Base-by-base conservation (phyloP, 768 basidiomycete genomes). In the Kwoniella europaea region DNA sequence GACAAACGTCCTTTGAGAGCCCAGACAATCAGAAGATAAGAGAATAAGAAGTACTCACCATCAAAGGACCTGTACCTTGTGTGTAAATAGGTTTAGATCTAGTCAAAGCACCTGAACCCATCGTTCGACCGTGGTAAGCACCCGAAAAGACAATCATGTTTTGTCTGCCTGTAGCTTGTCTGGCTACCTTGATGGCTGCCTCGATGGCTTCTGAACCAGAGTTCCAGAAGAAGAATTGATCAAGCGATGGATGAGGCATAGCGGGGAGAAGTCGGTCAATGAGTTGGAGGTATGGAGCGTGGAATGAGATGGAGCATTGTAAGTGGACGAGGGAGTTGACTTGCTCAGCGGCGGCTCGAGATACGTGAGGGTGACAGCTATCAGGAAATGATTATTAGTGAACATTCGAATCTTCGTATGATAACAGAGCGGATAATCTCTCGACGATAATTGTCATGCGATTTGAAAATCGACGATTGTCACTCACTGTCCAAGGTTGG, bases 191-290 rank as follows among this genome's bases (percentile, higher is more conserved):
- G 73, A 98, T 84, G 2, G 93, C 87, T 0, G 90, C 92, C 84
- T 97, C 95, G 55, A 94, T 88, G 1, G 94, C 96, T 83, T 98
- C 96, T 0, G 93, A 90, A 2, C 96, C 96, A 2, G 94, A 95
- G 86, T 93, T 98, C 91, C 92, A 93, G 85, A 97, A 93, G 88
- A 94, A 97, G 87, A 98, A 98, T 27, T 92, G 92, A 82, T 96
- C 91, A 42, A 98, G 87, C 1, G 93, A 94, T 0, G 90, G 87
- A 84, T 95, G 85, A 2, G 95, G 95, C 94, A 98, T 94, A 69
- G 91, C 85, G 0, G 94, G 92, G 13, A 96, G 85, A 7, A 98
- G 87, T 65, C 88, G 88, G 82, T 96, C 88, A 78, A 98, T 91
- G 76, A 98, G 91, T 61, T 89, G 87, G 20, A 97, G 87, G 84